phyloP scores from a whole-genome alignment of 768 basidiomycete species.

The Leucosporidium creatinivorum region DNA sequence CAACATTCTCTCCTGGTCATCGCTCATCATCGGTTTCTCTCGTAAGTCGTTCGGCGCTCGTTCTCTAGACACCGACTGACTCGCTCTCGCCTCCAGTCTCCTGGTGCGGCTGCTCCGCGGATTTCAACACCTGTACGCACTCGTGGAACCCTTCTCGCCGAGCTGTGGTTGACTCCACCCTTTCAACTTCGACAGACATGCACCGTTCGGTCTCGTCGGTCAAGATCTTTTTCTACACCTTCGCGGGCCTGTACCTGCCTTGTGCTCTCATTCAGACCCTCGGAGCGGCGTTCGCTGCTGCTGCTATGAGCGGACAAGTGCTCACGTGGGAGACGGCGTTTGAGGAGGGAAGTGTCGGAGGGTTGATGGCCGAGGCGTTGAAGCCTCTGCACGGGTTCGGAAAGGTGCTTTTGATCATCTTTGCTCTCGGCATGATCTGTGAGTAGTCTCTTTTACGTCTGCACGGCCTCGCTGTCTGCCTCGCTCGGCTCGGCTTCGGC shows the following conservation, averaged over 20 bases:
- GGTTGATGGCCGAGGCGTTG: conserved; percentile 46
- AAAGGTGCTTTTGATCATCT: conserved; percentile 55
- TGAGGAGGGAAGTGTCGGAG: conserved; percentile 44
- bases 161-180: too few species aligned
- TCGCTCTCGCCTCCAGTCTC: conserved; percentile 46
- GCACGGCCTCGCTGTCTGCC: conserved; percentile 45
- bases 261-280: conserved; percentile 50
- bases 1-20: conserved; percentile 58
- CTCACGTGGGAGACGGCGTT: conserved; percentile 44
- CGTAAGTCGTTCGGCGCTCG: conserved; percentile 18
- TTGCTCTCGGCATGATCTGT: conserved; percentile 65
- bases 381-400: conserved; percentile 45
- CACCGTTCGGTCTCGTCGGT: conserved; percentile 36
- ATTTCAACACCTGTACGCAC: conserved; percentile 64
- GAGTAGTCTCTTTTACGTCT: not conserved
- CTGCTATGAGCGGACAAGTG: conserved; percentile 44
- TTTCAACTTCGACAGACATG: not conserved
- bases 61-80: conserved; percentile 42
- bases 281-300: conserved; percentile 61
- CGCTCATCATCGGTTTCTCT: conserved; percentile 64
- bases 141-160: not conserved
- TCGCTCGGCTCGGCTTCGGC: too few species aligned
- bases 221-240: conserved; percentile 59
- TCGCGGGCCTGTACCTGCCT: conserved; percentile 58
- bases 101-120: conserved; percentile 46